Percentiles rank a stretch among this genome's conserved stretches.
Evolutionary conservation across 805 yeast species (phyloP).

Genomic region (Suhomyces vadensis): DNA sequence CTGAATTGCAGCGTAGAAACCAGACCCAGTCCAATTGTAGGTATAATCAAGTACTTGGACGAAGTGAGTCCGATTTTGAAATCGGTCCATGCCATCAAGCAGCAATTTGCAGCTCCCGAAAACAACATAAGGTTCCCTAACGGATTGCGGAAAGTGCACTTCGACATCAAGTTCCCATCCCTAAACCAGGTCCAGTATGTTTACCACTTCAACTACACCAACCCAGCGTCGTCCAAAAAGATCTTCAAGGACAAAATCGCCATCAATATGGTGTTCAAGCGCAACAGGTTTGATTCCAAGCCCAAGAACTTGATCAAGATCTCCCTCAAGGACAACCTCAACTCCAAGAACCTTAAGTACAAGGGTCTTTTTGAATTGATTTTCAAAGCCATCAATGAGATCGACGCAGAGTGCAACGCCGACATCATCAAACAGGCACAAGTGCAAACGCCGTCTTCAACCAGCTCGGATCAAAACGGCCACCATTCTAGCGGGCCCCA

Average conservation of each 20-base stretch:
- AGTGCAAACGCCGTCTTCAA: conserved; percentile 12
- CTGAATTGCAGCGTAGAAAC: conserved; percentile 2
- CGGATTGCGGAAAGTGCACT: conserved; percentile 31
- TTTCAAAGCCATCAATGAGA: conserved; percentile 26
- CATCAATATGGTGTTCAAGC: conserved; percentile 13
- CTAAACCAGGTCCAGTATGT: conserved; percentile 34
- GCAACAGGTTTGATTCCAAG: conserved; percentile 31
- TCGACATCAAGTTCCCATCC: conserved; percentile 33
- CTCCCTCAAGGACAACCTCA: conserved; percentile 39
- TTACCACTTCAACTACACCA: conserved; percentile 29
- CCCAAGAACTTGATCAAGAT: conserved; percentile 25
- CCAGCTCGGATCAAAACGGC: conserved; percentile 2
- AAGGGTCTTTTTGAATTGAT: conserved; percentile 40
- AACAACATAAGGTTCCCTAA: conserved; percentile 22
- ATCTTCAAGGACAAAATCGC: conserved; percentile 35
- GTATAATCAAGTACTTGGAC: conserved; percentile 35
- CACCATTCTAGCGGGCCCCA: neutral
- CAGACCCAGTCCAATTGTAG: conserved; percentile 21
- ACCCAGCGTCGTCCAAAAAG: conserved; percentile 31
- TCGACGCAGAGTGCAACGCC: conserved; percentile 17
- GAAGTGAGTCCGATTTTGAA: conserved; percentile 32
- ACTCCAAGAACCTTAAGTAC: conserved; percentile 36
- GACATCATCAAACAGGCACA: conserved; percentile 4
- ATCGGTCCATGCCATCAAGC: conserved; percentile 21
- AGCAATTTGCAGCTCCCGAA: conserved; percentile 9